These are phyloP conservation scores for Podospora sp. DNA, from an alignment of 495 filamentous ascomycete genomes.

Conservation along the genomic window DNA sequence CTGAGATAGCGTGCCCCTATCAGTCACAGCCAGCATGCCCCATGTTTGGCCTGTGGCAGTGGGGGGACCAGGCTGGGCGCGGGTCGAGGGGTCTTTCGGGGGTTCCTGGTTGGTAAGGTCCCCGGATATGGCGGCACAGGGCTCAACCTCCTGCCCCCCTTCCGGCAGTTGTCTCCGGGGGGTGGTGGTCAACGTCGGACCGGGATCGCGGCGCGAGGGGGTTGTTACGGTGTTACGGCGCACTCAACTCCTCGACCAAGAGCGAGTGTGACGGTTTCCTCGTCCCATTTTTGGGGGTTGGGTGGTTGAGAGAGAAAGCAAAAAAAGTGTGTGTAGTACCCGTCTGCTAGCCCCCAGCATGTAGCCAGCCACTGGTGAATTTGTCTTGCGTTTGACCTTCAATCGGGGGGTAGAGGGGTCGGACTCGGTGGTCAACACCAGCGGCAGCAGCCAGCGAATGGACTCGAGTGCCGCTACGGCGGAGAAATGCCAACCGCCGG, in stretches of 20 bases:
- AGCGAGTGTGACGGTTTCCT: neutral
- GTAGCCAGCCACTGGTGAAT: neutral
- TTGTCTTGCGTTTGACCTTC: neutral
- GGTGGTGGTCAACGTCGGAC: neutral
- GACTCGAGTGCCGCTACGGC: neutral
- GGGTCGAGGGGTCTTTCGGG: neutral
- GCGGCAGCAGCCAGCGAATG: neutral
- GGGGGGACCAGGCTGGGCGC: neutral
- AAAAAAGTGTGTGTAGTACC: neutral
- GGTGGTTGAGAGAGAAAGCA: neutral
- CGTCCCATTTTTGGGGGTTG: neutral
- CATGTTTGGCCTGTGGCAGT: neutral
- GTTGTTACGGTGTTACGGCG: slow-evolving; percentile 13
- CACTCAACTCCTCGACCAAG: neutral
- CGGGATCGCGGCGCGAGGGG: neutral
- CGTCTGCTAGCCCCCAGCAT: neutral
- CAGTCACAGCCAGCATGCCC: too few species aligned
- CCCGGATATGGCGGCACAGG: neutral
- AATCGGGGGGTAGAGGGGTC: neutral
- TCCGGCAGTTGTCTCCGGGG: neutral
- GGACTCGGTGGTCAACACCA: neutral
- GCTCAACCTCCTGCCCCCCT: neutral
- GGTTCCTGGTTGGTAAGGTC: neutral
- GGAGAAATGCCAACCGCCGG: neutral
- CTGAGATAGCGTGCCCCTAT: neutral